Evolutionary conservation across 345 rosid genomes (phyloP), one percentile per base, ranked within the genome.

Genomic region (Turritis glabra): DNA sequence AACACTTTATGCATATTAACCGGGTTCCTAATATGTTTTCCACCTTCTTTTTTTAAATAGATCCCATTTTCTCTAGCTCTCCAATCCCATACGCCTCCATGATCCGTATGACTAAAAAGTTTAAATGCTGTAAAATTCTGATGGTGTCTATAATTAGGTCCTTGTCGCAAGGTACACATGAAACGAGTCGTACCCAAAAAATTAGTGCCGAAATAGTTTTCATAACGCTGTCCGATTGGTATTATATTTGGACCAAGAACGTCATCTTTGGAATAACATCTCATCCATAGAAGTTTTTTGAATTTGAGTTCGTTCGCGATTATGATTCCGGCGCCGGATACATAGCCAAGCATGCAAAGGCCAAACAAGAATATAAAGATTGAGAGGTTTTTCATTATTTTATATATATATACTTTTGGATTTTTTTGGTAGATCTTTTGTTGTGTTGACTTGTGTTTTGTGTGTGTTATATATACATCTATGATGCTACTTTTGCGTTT

Each of bases 81-180:
- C 77, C 77, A 73, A n/a, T 73, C 64, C 77, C 77, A 73, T 8
- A 53, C 0, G 55, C 55, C 71, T 41, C 77, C 71, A 0, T 0
- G 11, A 32, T 73, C 77, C 0, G 21, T 0, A 0, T 2, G 1
- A 64, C 48, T 32, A 1, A 2, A 3, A 21, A 30, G 47, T 41
- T 73, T 30, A 18, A 73, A 73, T 22, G 55, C 64, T 41, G 41
- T 51, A 23, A 73, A 63, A 0, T 5, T 43, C 19, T 64, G 61
- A 23, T 11, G 0, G 12, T 64, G 64, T 43, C 35, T 63, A 23
- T 5, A 73, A 0, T 44, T 23, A 21, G 71, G 77, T 1, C 71
- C 71, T 30, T 73, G 77, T 29, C 6, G 22, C 26, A 73, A 53
- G 3, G 26, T 63, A 64, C 77, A 73, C 55, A 14, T 73, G 64